Evolutionary conservation across 768 basidiomycete genomes (phyloP).

Genomic region (Cantharellus anzutake): DNA sequence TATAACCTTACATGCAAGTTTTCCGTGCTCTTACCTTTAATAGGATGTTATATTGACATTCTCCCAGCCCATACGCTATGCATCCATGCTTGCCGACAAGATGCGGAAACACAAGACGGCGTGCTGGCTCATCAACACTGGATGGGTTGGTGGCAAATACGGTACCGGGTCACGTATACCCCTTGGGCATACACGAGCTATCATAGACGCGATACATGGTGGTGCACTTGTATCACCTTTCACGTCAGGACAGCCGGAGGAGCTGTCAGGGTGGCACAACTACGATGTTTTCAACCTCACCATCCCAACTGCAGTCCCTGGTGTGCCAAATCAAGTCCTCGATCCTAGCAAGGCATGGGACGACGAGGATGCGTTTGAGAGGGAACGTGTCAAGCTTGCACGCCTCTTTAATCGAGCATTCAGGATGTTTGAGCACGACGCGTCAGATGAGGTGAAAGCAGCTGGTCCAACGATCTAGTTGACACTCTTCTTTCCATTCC

Average conservation of each 20-base stretch:
- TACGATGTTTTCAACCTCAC: conserved; percentile 64
- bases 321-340: conserved; percentile 80
- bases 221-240: conserved; percentile 46
- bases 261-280: conserved; percentile 28
- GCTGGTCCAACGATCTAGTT: conserved; percentile 41
- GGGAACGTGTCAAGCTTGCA: conserved; percentile 73
- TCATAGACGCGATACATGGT: conserved; percentile 93
- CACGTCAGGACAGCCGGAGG: conserved; percentile 39
- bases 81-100: conserved; percentile 87
- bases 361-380: conserved; percentile 57
- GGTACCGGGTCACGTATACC: conserved; percentile 89
- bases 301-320: conserved; percentile 66
- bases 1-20: conserved; percentile 63
- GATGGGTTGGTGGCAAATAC: conserved; percentile 89
- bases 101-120: conserved; percentile 79
- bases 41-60: not conserved
- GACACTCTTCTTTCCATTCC: not conserved
- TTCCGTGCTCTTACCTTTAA: not conserved
- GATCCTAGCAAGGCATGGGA: conserved; percentile 76
- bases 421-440: conserved; percentile 75
- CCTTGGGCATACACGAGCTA: conserved; percentile 88
- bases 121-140: conserved; percentile 99
- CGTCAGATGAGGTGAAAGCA: conserved; percentile 54
- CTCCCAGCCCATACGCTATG: conserved; percentile 65
- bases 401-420: conserved; percentile 93